Evolutionary conservation across 805 yeast species (phyloP).

Genomic region (Saccharomycopsis fibuligera): DNA sequence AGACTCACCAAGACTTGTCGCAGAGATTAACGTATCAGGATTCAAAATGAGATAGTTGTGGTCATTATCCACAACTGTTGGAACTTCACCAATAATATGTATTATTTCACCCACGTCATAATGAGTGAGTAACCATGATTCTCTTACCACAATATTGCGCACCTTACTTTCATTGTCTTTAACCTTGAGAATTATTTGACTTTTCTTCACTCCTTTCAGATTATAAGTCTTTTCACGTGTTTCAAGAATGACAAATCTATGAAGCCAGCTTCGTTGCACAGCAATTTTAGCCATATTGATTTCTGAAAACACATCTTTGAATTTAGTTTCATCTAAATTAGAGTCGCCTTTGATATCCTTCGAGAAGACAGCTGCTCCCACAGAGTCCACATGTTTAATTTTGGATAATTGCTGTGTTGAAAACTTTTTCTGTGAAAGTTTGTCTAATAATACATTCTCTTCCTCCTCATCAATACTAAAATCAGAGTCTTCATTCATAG

Average conservation of each 20-base stretch:
- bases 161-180: constrained; percentile 30
- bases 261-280: constrained; percentile 16
- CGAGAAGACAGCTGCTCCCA: constrained; percentile 9
- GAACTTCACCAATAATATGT: constrained; percentile 46
- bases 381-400: constrained; percentile 2
- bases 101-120: constrained; percentile 49
- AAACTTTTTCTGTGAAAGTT: constrained; percentile 4
- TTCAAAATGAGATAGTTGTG: constrained; percentile 67
- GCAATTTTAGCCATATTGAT: constrained; percentile 17
- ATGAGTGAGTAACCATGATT: constrained; percentile 50
- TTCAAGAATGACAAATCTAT: constrained; percentile 15
- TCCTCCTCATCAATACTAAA: background rate
- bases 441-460: constrained; percentile 7
- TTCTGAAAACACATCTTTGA: constrained; percentile 12
- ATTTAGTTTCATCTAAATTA: constrained; percentile 1
- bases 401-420: constrained; percentile 4
- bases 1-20: constrained; percentile 76
- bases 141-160: constrained; percentile 48
- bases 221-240: constrained; percentile 7
- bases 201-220: constrained; percentile 13
- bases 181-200: constrained; percentile 41
- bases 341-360: constrained; percentile 4
- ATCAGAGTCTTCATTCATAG: background rate
- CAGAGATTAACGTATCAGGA: constrained; percentile 78
- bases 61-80: constrained; percentile 40